phyloP scores from a whole-genome alignment of 2,329 filamentous ascomycete genomes.

The Pestalotiopsis sp. region DNA sequence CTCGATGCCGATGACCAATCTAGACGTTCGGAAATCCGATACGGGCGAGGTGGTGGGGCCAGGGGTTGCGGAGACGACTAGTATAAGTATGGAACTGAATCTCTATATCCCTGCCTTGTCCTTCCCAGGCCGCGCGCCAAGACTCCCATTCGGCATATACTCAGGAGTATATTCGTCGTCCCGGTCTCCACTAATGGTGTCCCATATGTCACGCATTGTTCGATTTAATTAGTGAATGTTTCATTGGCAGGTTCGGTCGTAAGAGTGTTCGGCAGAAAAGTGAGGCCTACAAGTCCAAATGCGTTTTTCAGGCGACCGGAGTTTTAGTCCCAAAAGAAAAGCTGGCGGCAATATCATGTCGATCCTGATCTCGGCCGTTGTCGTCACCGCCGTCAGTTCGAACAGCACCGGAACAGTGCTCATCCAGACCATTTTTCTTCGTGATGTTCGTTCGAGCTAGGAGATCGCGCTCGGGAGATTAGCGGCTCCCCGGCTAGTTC shows the following conservation, averaged over 20 bases:
- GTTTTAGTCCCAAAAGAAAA: background rate
- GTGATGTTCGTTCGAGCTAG: too few relatives aligned
- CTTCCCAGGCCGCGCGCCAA: background rate
- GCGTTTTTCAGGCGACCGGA: background rate
- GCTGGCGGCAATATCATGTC: background rate
- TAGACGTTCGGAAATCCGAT: background rate
- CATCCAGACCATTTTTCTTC: too few relatives aligned
- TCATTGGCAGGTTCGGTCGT: background rate
- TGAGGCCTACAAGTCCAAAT: background rate
- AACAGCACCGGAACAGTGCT: background rate
- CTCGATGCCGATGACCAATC: background rate
- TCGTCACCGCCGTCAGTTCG: background rate
- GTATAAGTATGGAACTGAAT: background rate
- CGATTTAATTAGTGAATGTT: background rate
- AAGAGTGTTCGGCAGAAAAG: conserved; percentile 1
- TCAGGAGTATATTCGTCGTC: background rate
- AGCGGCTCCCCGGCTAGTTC: too few relatives aligned
- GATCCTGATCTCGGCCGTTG: background rate
- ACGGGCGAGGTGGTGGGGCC: background rate
- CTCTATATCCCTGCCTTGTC: background rate
- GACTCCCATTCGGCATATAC: background rate
- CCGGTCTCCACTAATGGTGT: background rate
- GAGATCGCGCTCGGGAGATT: too few relatives aligned
- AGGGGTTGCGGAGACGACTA: background rate
- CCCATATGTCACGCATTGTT: background rate